A percentile compares a stretch with the other conserved stretches of the same genome.
Evolutionary conservation across 2,329 filamentous ascomycete genomes (phyloP).

Genomic region (Neonectria sp.): DNA sequence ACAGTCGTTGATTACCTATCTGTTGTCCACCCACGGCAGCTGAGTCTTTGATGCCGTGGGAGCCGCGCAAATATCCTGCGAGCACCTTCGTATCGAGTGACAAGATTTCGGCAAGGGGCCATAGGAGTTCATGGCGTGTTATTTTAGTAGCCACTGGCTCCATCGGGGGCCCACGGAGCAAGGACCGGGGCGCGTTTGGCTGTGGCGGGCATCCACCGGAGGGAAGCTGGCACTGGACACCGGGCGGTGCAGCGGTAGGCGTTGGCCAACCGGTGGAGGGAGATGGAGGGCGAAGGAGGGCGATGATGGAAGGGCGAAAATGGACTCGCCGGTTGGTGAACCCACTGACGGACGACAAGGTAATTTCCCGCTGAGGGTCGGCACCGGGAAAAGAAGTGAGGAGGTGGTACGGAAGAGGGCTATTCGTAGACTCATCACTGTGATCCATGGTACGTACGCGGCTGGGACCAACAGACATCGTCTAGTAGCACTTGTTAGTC

Average conservation of each 20-base stretch:
- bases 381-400: not conserved
- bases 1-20: too few species aligned
- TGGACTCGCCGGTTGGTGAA: conserved; percentile 13
- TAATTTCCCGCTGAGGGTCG: conserved; percentile 34
- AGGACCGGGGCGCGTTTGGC: conserved; percentile 12
- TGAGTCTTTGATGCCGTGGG: not conserved
- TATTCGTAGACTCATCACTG: not conserved
- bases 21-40: not conserved
- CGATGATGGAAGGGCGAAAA: conserved; percentile 12
- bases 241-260: not conserved
- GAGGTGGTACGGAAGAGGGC: not conserved
- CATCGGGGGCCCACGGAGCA: conserved; percentile 4
- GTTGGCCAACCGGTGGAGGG: conserved; percentile 2
- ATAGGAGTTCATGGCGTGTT: conserved; percentile 24
- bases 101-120: not conserved
- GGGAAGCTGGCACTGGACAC: not conserved
- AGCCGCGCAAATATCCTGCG: not conserved
- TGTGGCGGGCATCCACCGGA: conserved; percentile 18
- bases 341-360: conserved; percentile 29
- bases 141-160: conserved; percentile 14
- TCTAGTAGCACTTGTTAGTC: not conserved
- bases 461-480: not conserved
- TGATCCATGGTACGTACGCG: conserved; percentile 1
- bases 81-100: conserved; percentile 8
- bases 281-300: conserved; percentile 14